phyloP scores from a whole-genome alignment of 768 basidiomycete species.

The Trametopsis cervina region DNA sequence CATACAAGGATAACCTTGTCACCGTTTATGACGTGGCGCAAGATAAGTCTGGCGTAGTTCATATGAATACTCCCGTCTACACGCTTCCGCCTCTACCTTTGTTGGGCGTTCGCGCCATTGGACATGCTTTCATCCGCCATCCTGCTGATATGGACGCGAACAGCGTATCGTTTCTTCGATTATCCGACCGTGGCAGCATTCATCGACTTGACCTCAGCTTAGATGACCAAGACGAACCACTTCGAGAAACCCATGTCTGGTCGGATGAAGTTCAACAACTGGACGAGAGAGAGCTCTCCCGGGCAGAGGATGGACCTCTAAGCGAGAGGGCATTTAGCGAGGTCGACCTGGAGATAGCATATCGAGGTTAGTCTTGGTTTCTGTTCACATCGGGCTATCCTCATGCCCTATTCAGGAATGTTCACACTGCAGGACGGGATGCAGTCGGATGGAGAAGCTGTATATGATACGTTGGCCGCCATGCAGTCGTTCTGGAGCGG shows the following conservation, averaged over 20 bases:
- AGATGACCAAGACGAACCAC: conserved; percentile 8
- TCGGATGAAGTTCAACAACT: conserved; percentile 34
- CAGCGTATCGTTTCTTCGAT: conserved; percentile 34
- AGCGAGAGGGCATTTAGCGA: conserved; percentile 37
- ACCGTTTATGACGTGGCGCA: conserved; percentile 59
- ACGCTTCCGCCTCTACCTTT: conserved; percentile 28
- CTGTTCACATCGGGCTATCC: too few relatives aligned
- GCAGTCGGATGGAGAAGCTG: conserved; percentile 24
- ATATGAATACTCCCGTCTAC: conserved; percentile 38
- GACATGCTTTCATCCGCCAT: conserved; percentile 25
- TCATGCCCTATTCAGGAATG: conserved; percentile 12
- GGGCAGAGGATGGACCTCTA: conserved; percentile 35
- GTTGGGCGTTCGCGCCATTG: conserved; percentile 24
- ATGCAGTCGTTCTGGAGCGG: conserved; percentile 53
- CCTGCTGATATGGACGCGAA: conserved; percentile 20
- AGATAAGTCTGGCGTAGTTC: conserved; percentile 33
- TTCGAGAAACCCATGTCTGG: conserved; percentile 28
- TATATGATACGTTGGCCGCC: conserved; percentile 43
- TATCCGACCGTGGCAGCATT: conserved; percentile 43
- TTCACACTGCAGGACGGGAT: conserved; percentile 10
- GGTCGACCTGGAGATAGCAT: conserved; percentile 44
- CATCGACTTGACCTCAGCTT: conserved; percentile 34
- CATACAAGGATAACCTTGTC: conserved; percentile 49
- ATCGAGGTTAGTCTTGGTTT: conserved; percentile 40
- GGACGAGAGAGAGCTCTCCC: conserved; percentile 22